Evolutionary conservation across 2,329 filamentous ascomycete genomes (phyloP).

Genomic region (Colletotrichum magnum): DNA sequence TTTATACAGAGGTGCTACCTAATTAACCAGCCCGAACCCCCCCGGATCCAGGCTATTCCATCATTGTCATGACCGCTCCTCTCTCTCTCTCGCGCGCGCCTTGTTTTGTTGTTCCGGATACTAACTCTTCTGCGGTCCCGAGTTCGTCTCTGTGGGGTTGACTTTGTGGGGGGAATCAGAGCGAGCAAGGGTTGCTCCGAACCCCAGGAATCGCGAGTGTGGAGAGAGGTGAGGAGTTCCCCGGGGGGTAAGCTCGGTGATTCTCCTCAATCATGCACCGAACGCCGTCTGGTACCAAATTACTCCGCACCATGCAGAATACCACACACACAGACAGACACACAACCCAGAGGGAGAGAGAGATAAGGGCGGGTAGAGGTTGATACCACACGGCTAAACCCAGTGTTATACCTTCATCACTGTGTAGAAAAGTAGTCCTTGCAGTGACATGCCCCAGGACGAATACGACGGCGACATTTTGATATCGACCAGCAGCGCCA

Average conservation of each 20-base stretch:
- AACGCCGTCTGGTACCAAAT: constrained; percentile 1
- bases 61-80: not conserved
- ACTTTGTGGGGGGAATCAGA: not conserved
- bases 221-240: constrained; percentile 14
- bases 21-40: not conserved
- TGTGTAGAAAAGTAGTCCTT: not conserved
- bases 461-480: too few relatives aligned
- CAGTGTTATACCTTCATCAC: not conserved
- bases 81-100: too few relatives aligned
- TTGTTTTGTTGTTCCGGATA: not conserved
- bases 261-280: constrained; percentile 35
- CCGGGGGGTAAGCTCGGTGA: constrained; percentile 27
- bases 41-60: not conserved
- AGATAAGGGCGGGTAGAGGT: not conserved
- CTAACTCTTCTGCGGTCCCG: not conserved
- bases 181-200: constrained; percentile 2
- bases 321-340: not conserved
- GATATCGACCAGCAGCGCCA: not conserved
- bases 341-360: not conserved
- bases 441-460: too few relatives aligned
- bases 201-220: constrained; percentile 25
- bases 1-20: not conserved
- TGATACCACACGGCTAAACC: not conserved
- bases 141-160: constrained; percentile 5
- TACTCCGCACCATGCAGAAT: constrained; percentile 24